Conservation (phyloP, 2,329 filamentous ascomycete genomes). For the Fusarium falciforme region DNA sequence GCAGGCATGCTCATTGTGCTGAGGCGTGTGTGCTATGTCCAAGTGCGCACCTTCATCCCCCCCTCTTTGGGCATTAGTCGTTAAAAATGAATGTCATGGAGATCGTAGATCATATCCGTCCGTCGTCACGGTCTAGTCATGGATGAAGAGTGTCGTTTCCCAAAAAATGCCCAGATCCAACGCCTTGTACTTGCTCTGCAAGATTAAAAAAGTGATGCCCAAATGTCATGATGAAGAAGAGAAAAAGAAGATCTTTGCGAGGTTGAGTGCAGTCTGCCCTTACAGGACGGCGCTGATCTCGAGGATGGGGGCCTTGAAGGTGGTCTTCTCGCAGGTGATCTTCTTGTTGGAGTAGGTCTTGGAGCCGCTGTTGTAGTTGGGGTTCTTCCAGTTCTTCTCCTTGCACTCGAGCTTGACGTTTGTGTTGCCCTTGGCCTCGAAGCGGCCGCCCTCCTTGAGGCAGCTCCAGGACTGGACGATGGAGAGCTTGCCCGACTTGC, state of each 20-base stretch:
- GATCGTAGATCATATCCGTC: conserved; percentile 39
- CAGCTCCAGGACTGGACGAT: conserved; percentile 64
- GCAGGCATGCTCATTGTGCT: conserved; percentile 17
- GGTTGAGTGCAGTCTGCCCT: not conserved
- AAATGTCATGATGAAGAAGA: conserved; percentile 4
- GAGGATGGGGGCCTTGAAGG: conserved; percentile 41
- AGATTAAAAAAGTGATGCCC: conserved; percentile 21
- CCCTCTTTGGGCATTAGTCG: conserved; percentile 23
- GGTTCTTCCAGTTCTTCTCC: conserved; percentile 45
- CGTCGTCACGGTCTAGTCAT: conserved; percentile 40
- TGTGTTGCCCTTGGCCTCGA: conserved; percentile 45
- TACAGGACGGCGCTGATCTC: conserved; percentile 46
- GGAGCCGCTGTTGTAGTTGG: conserved; percentile 45
- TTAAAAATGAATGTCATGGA: conserved; percentile 38
- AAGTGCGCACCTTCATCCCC: not conserved
- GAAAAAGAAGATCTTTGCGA: not conserved
- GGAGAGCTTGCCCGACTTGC: conserved; percentile 50
- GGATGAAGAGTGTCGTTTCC: conserved; percentile 26
- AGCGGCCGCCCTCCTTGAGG: conserved; percentile 51
- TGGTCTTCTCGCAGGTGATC: conserved; percentile 44
- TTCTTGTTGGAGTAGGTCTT: conserved; percentile 45
- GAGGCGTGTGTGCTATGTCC: conserved; percentile 9
- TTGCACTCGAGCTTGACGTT: conserved; percentile 44
- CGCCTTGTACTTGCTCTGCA: conserved; percentile 32
- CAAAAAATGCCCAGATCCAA: conserved; percentile 15